A percentile compares a stretch with the other conserved stretches of the same genome.
phyloP scores from a whole-genome alignment of 2,329 filamentous ascomycete species.

The Neopestalotiopsis sp. region DNA sequence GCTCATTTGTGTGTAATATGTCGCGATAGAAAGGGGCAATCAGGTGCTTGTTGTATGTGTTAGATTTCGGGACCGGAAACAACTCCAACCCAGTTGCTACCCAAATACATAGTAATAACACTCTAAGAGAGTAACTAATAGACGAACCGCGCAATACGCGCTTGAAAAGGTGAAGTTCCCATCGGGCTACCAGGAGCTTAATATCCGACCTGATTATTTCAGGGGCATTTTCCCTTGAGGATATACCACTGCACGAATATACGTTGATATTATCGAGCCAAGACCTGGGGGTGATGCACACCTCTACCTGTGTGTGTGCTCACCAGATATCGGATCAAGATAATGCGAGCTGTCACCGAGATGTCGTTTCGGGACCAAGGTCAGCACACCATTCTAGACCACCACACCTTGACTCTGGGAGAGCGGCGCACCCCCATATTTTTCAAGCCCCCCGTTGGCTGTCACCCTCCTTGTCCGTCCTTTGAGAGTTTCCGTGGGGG shows the following conservation, averaged over 20 bases:
- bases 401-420: not conserved
- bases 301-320: not conserved
- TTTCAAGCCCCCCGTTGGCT: not conserved
- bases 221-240: too few species aligned
- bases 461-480: conserved; percentile 1
- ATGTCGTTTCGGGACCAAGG: conserved; percentile 17
- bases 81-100: not conserved
- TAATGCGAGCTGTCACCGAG: conserved; percentile 14
- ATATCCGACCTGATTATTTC: not conserved
- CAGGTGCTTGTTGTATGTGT: not conserved
- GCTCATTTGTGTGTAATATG: not conserved
- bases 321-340: not conserved
- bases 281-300: not conserved
- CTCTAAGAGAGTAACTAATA: not conserved
- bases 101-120: not conserved
- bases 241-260: not conserved
- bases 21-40: not conserved
- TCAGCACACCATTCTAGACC: conserved; percentile 2
- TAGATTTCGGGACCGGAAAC: not conserved
- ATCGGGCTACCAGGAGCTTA: conserved; percentile 14
- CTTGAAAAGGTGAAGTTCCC: not conserved
- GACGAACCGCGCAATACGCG: not conserved
- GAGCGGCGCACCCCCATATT: not conserved
- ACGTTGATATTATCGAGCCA: not conserved
- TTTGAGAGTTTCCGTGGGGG: not conserved